phyloP scores from a whole-genome alignment of 228 moss, liverwort and hornwort species.

The Sphagnum fallax region DNA sequence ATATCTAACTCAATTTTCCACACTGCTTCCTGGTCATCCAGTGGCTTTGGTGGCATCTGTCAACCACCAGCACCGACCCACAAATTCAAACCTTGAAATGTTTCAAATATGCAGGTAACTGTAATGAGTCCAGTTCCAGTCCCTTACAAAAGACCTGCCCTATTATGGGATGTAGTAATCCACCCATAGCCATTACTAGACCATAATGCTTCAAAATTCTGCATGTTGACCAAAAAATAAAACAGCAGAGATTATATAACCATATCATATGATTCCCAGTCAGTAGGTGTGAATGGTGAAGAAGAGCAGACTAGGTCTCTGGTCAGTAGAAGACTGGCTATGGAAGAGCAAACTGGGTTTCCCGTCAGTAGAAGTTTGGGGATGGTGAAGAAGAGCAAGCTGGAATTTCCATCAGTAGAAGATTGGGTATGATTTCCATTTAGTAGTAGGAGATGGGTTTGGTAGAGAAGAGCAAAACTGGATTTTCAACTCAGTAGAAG shows the following conservation, averaged over 20 bases:
- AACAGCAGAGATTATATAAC: not conserved
- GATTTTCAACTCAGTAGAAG: not conserved
- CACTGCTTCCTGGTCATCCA: conserved; percentile 22
- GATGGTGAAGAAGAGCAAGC: not conserved
- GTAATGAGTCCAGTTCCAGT: no score
- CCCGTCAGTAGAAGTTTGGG: not conserved
- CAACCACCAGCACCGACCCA: not conserved
- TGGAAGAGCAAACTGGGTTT: not conserved
- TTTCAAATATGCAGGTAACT: not conserved
- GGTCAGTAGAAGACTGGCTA: not conserved
- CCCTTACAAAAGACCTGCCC: not conserved
- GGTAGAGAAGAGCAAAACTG: not conserved
- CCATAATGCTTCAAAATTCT: not conserved
- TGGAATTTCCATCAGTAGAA: not conserved
- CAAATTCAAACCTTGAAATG: not conserved
- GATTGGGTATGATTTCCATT: not conserved
- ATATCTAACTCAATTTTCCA: conserved; percentile 29
- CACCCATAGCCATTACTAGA: not conserved
- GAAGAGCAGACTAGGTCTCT: no score
- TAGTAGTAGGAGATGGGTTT: no score
- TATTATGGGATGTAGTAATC: no score
- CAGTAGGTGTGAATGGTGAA: no score
- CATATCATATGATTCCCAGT: no score
- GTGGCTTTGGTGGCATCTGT: conserved; percentile 39
- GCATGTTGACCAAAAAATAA: not conserved